phyloP scores from a whole-genome alignment of 306 rosid genomes.

The Prunus mume region DNA sequence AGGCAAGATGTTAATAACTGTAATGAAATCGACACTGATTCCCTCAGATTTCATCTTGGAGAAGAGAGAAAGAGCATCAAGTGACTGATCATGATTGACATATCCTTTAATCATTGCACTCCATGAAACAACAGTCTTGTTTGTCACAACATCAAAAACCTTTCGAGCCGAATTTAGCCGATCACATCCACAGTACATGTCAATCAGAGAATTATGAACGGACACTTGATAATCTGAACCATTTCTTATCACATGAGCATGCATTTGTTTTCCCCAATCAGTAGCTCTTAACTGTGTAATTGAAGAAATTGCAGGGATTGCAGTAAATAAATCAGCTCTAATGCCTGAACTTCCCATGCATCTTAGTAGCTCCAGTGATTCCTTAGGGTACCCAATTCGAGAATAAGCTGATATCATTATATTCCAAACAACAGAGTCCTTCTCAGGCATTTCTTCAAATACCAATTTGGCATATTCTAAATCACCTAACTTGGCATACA shows the following conservation, averaged over 20 bases:
- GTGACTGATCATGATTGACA: constrained; percentile 40
- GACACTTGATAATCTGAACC: constrained; percentile 63
- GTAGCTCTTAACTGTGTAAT: constrained; percentile 36
- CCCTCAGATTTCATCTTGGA: constrained; percentile 53
- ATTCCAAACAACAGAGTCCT: constrained; percentile 75
- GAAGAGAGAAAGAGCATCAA: constrained; percentile 56
- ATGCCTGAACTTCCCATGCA: constrained; percentile 55
- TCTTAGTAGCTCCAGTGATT: constrained; percentile 48
- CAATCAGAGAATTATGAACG: constrained; percentile 63
- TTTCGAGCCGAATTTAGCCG: constrained; percentile 34
- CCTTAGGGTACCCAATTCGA: constrained; percentile 29
- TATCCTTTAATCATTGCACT: constrained; percentile 71
- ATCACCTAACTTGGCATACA: constrained; percentile 58
- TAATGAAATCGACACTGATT: constrained; percentile 46
- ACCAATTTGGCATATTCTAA: constrained; percentile 41
- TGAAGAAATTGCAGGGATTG: constrained; percentile 65
- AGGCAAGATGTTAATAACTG: constrained; percentile 59
- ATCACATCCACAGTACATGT: constrained; percentile 57
- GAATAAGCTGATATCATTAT: constrained; percentile 60
- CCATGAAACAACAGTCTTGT: constrained; percentile 70
- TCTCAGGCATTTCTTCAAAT: constrained; percentile 63
- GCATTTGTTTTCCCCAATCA: constrained; percentile 63
- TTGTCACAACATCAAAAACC: constrained; percentile 36
- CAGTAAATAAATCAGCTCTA: constrained; percentile 67
- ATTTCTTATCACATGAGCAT: constrained; percentile 64